Conservation (phyloP, 1,139 yeast species). For the Lodderomyces jiufengensis region DNA sequence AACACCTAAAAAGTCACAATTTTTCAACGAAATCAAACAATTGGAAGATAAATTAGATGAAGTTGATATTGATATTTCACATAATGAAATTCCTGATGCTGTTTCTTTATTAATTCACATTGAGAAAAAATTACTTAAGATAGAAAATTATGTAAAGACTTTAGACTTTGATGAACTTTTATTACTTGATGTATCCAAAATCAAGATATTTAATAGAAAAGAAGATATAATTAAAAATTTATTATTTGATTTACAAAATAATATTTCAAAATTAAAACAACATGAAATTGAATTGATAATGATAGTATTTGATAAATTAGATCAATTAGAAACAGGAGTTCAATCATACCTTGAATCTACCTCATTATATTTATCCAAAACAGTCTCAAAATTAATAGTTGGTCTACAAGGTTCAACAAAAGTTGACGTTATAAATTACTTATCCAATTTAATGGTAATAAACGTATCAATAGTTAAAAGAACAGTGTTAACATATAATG, state of each 20-base stretch:
- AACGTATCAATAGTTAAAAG: conserved; percentile 38
- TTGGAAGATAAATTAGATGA: conserved; percentile 65
- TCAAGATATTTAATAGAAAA: conserved; percentile 38
- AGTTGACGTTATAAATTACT: conserved; percentile 43
- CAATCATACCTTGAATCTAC: conserved; percentile 35
- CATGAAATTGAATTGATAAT: conserved; percentile 33
- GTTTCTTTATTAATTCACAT: conserved; percentile 49
- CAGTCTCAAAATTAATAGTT: conserved; percentile 36
- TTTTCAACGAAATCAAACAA: conserved; percentile 44
- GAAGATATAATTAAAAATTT: conserved; percentile 36
- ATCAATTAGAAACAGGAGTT: conserved; percentile 38
- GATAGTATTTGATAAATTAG: conserved; percentile 35
- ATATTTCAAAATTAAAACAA: conserved; percentile 28
- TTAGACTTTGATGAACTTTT: conserved; percentile 28
- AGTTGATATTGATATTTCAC: conserved; percentile 63
- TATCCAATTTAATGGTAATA: conserved; percentile 42
- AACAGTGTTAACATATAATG: conserved; percentile 32
- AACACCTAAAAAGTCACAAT: conserved; percentile 29
- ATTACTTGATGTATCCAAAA: conserved; percentile 40
- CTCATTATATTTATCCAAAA: conserved; percentile 30
- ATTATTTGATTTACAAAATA: conserved; percentile 37
- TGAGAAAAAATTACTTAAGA: conserved; percentile 29
- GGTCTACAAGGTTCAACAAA: conserved; percentile 46
- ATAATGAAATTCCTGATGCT: conserved; percentile 53
- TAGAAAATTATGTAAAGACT: conserved; percentile 17